phyloP scores from a whole-genome alignment of 139 green algal species.

The Chloropicon primus region DNA sequence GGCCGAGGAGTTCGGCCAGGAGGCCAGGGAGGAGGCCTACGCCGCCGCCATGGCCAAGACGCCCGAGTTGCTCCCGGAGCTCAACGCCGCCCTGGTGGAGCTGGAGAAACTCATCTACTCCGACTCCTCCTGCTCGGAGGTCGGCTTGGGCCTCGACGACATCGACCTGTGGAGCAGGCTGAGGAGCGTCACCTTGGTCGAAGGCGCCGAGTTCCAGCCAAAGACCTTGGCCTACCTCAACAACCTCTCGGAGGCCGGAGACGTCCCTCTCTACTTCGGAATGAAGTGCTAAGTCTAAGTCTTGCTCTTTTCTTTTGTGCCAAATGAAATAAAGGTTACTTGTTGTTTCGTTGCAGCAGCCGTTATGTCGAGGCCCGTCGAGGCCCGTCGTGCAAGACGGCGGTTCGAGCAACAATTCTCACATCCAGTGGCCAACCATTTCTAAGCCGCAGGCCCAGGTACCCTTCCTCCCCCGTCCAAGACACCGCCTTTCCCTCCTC shows the following conservation, averaged over 20 bases:
- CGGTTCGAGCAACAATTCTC: too few species aligned
- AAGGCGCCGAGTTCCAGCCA: constrained; percentile 5
- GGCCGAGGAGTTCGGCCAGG: neutral
- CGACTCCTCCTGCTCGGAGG: constrained; percentile 5
- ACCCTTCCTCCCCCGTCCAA: too few species aligned
- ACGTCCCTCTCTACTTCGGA: constrained; percentile 5
- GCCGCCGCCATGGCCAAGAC: neutral
- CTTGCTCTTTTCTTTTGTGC: too few species aligned
- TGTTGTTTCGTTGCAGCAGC: too few species aligned
- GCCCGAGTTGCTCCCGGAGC: constrained; percentile 3
- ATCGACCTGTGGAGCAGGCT: constrained; percentile 9
- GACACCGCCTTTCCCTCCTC: too few species aligned
- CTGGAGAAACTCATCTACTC: constrained; percentile 11
- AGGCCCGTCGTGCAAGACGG: too few species aligned
- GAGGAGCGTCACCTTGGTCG: constrained; percentile 5
- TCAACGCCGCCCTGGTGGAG: constrained; percentile 9
- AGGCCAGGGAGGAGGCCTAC: neutral
- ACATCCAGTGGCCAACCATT: too few species aligned
- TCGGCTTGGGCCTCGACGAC: constrained; percentile 1
- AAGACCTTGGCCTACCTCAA: constrained; percentile 8
- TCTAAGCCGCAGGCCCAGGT: too few species aligned
- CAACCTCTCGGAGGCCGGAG: neutral
- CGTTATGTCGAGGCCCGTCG: too few species aligned
- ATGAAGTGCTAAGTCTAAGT: constrained; percentile 4
- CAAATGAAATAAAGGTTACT: too few species aligned